A percentile compares a stretch with the other conserved stretches of the same genome.
Evolutionary conservation across 2,329 filamentous ascomycete genomes (phyloP).

Genomic region (Cladobotryum protrusum): DNA sequence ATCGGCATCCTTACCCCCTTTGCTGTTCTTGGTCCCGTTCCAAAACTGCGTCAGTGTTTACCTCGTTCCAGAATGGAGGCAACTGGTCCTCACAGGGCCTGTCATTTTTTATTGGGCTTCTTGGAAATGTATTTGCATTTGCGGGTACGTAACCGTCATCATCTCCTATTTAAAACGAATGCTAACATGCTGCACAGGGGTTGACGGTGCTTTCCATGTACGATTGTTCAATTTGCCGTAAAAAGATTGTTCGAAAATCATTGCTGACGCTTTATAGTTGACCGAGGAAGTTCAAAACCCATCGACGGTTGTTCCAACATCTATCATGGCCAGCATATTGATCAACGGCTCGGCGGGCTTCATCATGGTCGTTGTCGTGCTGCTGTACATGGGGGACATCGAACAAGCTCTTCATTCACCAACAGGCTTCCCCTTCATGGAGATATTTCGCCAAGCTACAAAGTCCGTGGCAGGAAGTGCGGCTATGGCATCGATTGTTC

Average conservation of each 20-base stretch:
- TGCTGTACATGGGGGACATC: constrained; percentile 48
- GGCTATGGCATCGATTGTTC: constrained; percentile 43
- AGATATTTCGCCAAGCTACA: constrained; percentile 40
- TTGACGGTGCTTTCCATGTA: constrained; percentile 25
- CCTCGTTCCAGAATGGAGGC: no score
- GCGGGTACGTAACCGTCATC: no score
- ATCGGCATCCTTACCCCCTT: no score
- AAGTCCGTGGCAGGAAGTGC: constrained; percentile 42
- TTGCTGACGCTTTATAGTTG: constrained; percentile 26
- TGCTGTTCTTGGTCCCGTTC: no score
- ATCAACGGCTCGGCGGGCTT: constrained; percentile 49
- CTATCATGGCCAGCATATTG: constrained; percentile 41
- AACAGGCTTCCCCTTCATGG: constrained; percentile 52
- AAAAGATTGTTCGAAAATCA: neutral
- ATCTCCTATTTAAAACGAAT: no score
- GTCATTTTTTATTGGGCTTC: no score
- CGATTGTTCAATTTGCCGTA: neutral
- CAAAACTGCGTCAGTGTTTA: no score
- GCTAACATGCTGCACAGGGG: neutral
- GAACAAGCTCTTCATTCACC: constrained; percentile 35
- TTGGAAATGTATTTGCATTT: no score
- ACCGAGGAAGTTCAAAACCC: constrained; percentile 43
- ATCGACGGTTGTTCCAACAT: constrained; percentile 42
- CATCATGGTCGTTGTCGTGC: constrained; percentile 48
- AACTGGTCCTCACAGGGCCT: no score